phyloP scores from a whole-genome alignment of 768 basidiomycete genomes.

The Lactifluus echinatus region DNA sequence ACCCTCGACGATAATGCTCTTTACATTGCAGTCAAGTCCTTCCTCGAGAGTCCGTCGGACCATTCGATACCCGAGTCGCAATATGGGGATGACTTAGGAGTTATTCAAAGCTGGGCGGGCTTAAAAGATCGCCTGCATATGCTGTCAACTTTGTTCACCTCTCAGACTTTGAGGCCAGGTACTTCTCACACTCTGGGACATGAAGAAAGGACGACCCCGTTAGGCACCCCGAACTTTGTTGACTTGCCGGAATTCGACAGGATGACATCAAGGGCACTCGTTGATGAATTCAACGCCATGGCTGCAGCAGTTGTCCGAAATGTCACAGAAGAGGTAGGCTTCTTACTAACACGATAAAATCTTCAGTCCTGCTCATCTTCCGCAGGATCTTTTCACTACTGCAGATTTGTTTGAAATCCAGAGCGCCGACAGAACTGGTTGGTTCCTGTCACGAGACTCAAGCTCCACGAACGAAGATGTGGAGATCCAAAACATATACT shows the following conservation, averaged over 20 bases:
- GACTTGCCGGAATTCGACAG: slow-evolving; percentile 57
- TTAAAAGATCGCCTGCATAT: neutral
- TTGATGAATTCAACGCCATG: slow-evolving; percentile 74
- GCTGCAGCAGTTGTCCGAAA: slow-evolving; percentile 66
- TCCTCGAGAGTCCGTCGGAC: slow-evolving; percentile 49
- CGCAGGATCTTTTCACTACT: slow-evolving; percentile 67
- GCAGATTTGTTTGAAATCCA: slow-evolving; percentile 78
- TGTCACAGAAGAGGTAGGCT: slow-evolving; percentile 62
- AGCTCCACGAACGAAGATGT: slow-evolving; percentile 47
- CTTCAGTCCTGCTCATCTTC: slow-evolving; percentile 5
- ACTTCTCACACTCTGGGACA: neutral
- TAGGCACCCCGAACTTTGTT: slow-evolving; percentile 3
- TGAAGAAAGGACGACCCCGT: neutral
- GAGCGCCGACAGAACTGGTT: slow-evolving; percentile 68
- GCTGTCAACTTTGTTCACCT: slow-evolving; percentile 2
- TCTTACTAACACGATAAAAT: neutral
- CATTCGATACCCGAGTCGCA: slow-evolving; percentile 37
- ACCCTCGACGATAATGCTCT: slow-evolving; percentile 63
- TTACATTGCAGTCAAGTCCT: slow-evolving; percentile 46
- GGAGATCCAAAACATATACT: slow-evolving; percentile 76
- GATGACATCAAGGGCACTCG: slow-evolving; percentile 58
- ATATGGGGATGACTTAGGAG: slow-evolving; percentile 1
- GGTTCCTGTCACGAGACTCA: slow-evolving; percentile 60
- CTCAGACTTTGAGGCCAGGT: slow-evolving; percentile 16
- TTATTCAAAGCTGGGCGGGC: slow-evolving; percentile 10